Evolutionary conservation across 2,329 filamentous ascomycete species (phyloP).

Genomic region (Cercospora zeina): DNA sequence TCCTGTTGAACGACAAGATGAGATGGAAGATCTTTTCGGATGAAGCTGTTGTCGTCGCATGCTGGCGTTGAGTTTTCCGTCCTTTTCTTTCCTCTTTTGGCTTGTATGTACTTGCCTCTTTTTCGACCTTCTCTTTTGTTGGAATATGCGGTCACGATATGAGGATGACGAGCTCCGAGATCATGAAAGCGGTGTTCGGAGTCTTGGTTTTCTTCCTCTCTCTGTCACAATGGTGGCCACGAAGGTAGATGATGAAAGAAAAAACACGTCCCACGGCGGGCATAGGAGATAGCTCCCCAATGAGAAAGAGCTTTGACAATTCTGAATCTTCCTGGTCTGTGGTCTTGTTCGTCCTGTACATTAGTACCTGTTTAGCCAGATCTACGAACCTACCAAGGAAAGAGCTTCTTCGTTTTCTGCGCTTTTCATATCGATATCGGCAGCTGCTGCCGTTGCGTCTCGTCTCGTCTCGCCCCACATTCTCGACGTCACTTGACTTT

Average conservation of each 20-base stretch:
- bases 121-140: slow-evolving; percentile 23
- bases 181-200: slow-evolving; percentile 20
- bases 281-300: slow-evolving; percentile 16
- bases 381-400: background rate
- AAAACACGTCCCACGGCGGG: slow-evolving; percentile 6
- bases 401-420: background rate
- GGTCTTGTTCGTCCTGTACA: background rate
- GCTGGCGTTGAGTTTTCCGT: slow-evolving; percentile 18
- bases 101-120: slow-evolving; percentile 20
- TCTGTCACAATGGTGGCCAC: background rate
- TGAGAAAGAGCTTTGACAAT: slow-evolving; percentile 21
- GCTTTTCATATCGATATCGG: slow-evolving; percentile 4
- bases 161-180: slow-evolving; percentile 21
- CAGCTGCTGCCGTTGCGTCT: background rate
- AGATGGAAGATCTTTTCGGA: slow-evolving; percentile 16
- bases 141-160: slow-evolving; percentile 20
- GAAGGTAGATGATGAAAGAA: slow-evolving; percentile 7
- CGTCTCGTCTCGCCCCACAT: background rate
- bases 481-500: slow-evolving; percentile 5
- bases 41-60: slow-evolving; percentile 19
- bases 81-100: slow-evolving; percentile 18
- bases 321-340: slow-evolving; percentile 19
- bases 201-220: slow-evolving; percentile 10
- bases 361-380: background rate
- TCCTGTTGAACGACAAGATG: slow-evolving; percentile 14